Evolutionary conservation across 2,329 filamentous ascomycete genomes (phyloP).

Genomic region (Ceratocystis smalleyi): DNA sequence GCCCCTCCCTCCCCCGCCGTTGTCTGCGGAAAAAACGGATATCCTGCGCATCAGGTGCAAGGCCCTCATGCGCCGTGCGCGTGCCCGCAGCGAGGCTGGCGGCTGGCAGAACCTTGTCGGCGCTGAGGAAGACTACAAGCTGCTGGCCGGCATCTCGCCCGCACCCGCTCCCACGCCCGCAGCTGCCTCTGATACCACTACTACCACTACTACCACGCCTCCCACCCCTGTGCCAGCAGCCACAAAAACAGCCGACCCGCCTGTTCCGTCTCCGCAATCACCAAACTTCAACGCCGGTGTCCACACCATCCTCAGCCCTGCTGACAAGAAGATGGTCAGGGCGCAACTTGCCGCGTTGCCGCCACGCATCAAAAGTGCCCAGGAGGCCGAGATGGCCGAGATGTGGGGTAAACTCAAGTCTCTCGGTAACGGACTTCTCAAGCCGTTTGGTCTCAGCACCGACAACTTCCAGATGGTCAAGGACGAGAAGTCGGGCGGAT

Average conservation of each 20-base stretch:
- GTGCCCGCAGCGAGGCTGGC: constrained; percentile 52
- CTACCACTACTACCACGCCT: not conserved
- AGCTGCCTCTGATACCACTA: not conserved
- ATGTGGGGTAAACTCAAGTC: constrained; percentile 97
- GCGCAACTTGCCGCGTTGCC: constrained; percentile 52
- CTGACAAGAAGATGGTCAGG: constrained; percentile 54
- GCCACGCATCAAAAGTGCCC: constrained; percentile 54
- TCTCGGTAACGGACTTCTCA: constrained; percentile 79
- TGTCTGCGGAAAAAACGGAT: constrained; percentile 33
- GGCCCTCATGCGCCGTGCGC: constrained; percentile 63
- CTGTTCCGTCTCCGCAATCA: not conserved
- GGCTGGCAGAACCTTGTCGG: constrained; percentile 69
- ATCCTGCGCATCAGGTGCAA: constrained; percentile 67
- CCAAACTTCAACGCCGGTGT: not conserved
- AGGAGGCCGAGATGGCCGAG: constrained; percentile 77
- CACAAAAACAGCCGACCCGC: not conserved
- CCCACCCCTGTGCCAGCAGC: not conserved
- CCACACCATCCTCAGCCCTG: constrained; percentile 37
- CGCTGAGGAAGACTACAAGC: constrained; percentile 65
- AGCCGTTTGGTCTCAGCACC: constrained; percentile 84
- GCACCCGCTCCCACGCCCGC: constrained; percentile 27
- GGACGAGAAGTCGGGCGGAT: constrained; percentile 76
- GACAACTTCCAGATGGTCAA: constrained; percentile 91
- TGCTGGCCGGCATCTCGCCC: constrained; percentile 30
- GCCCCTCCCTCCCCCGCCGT: constrained; percentile 22